Conservation (phyloP, 495 filamentous ascomycete genomes). For the Extremus antarcticus region DNA sequence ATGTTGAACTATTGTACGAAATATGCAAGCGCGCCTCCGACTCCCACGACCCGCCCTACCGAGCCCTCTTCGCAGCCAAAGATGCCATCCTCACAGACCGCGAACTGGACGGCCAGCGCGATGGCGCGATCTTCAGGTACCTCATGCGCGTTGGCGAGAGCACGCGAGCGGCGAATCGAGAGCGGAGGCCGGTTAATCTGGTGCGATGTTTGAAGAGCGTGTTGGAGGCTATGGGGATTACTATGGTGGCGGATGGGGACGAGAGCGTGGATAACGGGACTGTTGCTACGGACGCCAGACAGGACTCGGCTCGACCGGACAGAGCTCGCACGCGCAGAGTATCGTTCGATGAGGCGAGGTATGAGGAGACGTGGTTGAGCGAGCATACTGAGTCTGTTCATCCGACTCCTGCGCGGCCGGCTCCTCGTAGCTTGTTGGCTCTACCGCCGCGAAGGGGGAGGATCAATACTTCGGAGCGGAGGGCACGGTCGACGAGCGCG, state of each 20-base stretch:
- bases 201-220: slow-evolving; percentile 56
- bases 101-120: slow-evolving; percentile 58
- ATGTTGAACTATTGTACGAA: slow-evolving; percentile 66
- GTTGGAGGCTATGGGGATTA: slow-evolving; percentile 55
- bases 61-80: slow-evolving; percentile 71
- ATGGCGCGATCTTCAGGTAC: slow-evolving; percentile 63
- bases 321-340: slow-evolving; percentile 10
- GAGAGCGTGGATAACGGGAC: slow-evolving; percentile 27
- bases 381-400: slow-evolving; percentile 6
- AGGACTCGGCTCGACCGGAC: background rate
- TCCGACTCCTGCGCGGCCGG: background rate
- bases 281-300: background rate
- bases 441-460: slow-evolving; percentile 16
- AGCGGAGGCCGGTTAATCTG: slow-evolving; percentile 33
- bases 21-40: slow-evolving; percentile 63
- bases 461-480: slow-evolving; percentile 13
- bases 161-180: slow-evolving; percentile 11
- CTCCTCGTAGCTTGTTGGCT: background rate
- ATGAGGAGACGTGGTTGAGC: slow-evolving; percentile 25
- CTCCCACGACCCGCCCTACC: slow-evolving; percentile 57
- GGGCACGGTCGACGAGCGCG: slow-evolving; percentile 12
- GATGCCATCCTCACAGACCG: slow-evolving; percentile 57
- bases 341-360: slow-evolving; percentile 29
- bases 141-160: slow-evolving; percentile 67
- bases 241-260: slow-evolving; percentile 23